Percentiles rank a stretch among this genome's conserved stretches.
These are phyloP conservation scores for Wallemia hederae DNA, from an alignment of 1,284 basidiomycete genomes.

Conservation along the genomic window DNA sequence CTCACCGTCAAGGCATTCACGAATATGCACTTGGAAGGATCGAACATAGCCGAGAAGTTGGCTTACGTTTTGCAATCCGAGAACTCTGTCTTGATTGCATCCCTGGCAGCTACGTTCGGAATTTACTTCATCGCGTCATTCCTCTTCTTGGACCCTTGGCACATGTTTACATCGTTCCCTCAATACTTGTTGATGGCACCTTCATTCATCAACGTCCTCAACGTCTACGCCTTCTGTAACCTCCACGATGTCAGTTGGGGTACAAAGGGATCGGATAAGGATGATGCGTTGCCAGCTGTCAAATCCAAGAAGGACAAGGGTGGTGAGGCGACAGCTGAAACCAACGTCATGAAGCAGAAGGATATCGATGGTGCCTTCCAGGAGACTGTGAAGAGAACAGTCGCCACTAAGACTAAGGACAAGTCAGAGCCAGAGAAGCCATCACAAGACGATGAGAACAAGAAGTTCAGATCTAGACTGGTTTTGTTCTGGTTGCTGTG, in stretches of 20 bases:
- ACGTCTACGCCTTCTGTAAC: constrained; percentile 75
- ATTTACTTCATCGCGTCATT: constrained; percentile 60
- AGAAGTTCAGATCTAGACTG: constrained; percentile 15
- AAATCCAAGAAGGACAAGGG: constrained; percentile 51
- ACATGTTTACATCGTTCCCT: constrained; percentile 67
- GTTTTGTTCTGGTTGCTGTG: constrained; percentile 15
- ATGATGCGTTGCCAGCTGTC: constrained; percentile 69
- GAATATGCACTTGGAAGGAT: constrained; percentile 33
- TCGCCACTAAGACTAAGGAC: background rate
- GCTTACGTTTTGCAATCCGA: constrained; percentile 21
- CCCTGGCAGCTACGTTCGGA: constrained; percentile 53
- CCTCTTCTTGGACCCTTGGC: constrained; percentile 81
- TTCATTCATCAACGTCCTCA: constrained; percentile 75
- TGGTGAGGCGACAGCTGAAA: constrained; percentile 41
- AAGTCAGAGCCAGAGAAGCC: constrained; percentile 4
- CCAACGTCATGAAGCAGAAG: constrained; percentile 34
- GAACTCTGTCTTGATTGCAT: constrained; percentile 54
- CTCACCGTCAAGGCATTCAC: constrained; percentile 28
- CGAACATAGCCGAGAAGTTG: background rate
- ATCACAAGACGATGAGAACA: constrained; percentile 14
- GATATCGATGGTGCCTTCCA: constrained; percentile 84
- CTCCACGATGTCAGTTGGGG: constrained; percentile 30
- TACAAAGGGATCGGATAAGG: constrained; percentile 87
- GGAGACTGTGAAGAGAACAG: constrained; percentile 49
- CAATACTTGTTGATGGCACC: constrained; percentile 34